Conservation (phyloP, 2,329 filamentous ascomycete genomes). For the Daldinia sp. region DNA sequence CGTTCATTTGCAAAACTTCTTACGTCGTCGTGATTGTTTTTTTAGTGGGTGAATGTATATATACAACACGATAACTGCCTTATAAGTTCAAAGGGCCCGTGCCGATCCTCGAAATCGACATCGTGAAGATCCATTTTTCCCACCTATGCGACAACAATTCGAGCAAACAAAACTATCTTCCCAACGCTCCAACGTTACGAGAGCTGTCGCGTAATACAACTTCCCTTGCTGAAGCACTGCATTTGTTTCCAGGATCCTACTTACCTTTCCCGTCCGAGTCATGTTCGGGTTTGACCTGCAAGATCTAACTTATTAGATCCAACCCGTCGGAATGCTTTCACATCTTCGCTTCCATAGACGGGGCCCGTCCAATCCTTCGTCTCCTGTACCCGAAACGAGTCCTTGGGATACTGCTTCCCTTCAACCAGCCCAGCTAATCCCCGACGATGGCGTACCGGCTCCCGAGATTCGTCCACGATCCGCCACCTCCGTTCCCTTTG, state of each 20-base stretch:
- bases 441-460: slow-evolving; percentile 54
- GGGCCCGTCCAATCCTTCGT: slow-evolving; percentile 63
- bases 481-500: slow-evolving; percentile 42
- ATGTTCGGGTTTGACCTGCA: slow-evolving; percentile 36
- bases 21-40: slow-evolving; percentile 24
- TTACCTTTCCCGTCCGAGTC: slow-evolving; percentile 32
- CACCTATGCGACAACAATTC: slow-evolving; percentile 26
- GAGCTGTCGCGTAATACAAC: slow-evolving; percentile 19
- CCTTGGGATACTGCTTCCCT: slow-evolving; percentile 52
- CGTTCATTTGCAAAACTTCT: slow-evolving; percentile 20
- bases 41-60: slow-evolving; percentile 26
- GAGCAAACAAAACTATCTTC: slow-evolving; percentile 14
- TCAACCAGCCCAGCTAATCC: slow-evolving; percentile 53
- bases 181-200: neutral
- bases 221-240: slow-evolving; percentile 15
- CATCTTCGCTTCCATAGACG: slow-evolving; percentile 67
- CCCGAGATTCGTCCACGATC: slow-evolving; percentile 55
- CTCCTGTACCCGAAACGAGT: slow-evolving; percentile 58
- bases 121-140: slow-evolving; percentile 32
- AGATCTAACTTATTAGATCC: slow-evolving; percentile 36
- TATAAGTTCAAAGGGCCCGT: slow-evolving; percentile 11
- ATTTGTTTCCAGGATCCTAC: slow-evolving; percentile 7
- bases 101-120: slow-evolving; percentile 28
- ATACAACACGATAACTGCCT: slow-evolving; percentile 22
- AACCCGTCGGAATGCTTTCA: slow-evolving; percentile 55